phyloP scores from a whole-genome alignment of 1,284 basidiomycete species.

The Boletellus deceptivus region DNA sequence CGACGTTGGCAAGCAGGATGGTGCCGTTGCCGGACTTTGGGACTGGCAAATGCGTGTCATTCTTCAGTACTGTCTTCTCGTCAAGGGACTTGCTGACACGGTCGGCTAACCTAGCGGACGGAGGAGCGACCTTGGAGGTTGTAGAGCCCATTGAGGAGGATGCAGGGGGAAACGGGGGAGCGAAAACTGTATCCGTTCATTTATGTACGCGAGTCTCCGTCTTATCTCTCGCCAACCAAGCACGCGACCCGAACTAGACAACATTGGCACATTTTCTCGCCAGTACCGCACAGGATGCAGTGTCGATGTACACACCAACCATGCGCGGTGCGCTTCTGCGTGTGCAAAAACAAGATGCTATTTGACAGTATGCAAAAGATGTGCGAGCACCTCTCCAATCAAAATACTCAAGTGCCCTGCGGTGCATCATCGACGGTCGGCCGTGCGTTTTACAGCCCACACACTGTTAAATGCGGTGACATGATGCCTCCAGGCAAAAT shows the following conservation, averaged over 20 bases:
- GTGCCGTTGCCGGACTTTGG: constrained; percentile 54
- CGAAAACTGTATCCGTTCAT: constrained; percentile 14
- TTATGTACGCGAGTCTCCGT: constrained; percentile 22
- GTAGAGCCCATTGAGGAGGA: constrained; percentile 23
- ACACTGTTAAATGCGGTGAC: constrained; percentile 35
- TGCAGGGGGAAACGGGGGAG: constrained; percentile 1
- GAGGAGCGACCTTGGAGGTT: constrained; percentile 25
- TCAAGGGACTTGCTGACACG: constrained; percentile 24
- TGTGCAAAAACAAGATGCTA: no score
- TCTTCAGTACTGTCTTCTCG: constrained; percentile 21
- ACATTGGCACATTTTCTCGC: not conserved
- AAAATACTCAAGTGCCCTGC: not conserved
- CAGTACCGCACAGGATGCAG: no score
- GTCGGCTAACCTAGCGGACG: constrained; percentile 17
- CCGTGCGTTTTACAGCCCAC: constrained; percentile 18
- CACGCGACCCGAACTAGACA: constrained; percentile 14
- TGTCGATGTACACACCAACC: no score
- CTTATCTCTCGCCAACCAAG: constrained; percentile 16
- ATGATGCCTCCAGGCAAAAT: constrained; percentile 25
- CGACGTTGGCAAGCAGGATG: constrained; percentile 55
- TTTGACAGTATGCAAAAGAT: not conserved
- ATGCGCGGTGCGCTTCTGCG: no score
- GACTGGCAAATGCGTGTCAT: constrained; percentile 4
- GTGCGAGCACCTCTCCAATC: not conserved
- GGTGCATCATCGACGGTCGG: not conserved